These are phyloP conservation scores for Pilasporangium apinafurcum DNA, from an alignment of 352 stramenopile genomes.

Conservation along the genomic window DNA sequence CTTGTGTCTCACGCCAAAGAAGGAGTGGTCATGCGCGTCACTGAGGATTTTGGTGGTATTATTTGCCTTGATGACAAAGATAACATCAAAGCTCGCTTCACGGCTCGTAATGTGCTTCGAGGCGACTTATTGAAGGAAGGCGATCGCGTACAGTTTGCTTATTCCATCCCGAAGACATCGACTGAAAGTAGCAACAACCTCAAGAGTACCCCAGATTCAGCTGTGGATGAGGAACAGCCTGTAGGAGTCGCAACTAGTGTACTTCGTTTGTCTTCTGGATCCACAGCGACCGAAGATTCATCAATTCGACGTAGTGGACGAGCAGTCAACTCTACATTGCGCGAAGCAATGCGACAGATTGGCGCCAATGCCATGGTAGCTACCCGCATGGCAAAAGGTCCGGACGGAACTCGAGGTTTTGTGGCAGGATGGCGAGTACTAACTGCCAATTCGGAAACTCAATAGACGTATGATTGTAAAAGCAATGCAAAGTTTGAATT, in stretches of 20 bases:
- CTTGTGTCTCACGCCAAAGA: slow-evolving; percentile 46
- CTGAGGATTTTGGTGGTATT: slow-evolving; percentile 43
- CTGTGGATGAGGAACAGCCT: slow-evolving; percentile 1
- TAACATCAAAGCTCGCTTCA: slow-evolving; percentile 31
- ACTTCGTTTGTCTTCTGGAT: slow-evolving; percentile 25
- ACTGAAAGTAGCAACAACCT: slow-evolving; percentile 8
- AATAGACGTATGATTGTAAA: too few species aligned
- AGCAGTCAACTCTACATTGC: slow-evolving; percentile 58
- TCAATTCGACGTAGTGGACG: slow-evolving; percentile 31
- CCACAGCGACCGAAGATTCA: slow-evolving; percentile 2
- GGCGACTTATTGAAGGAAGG: slow-evolving; percentile 51
- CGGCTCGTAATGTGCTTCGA: slow-evolving; percentile 44
- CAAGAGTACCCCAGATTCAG: not conserved
- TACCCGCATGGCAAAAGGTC: slow-evolving; percentile 69
- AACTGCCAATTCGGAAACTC: too few species aligned
- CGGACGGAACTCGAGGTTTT: slow-evolving; percentile 71
- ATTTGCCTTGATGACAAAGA: slow-evolving; percentile 38
- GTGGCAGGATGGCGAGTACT: slow-evolving; percentile 31
- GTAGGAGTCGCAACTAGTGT: slow-evolving; percentile 43
- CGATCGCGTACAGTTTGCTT: slow-evolving; percentile 72
- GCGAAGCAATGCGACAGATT: slow-evolving; percentile 58
- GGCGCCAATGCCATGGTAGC: slow-evolving; percentile 49
- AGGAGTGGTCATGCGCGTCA: slow-evolving; percentile 42
- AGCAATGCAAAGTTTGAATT: too few species aligned
- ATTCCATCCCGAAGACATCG: slow-evolving; percentile 17